Base-by-base conservation (phyloP, 768 basidiomycete species). In the Phlegmacium glaucopus region DNA sequence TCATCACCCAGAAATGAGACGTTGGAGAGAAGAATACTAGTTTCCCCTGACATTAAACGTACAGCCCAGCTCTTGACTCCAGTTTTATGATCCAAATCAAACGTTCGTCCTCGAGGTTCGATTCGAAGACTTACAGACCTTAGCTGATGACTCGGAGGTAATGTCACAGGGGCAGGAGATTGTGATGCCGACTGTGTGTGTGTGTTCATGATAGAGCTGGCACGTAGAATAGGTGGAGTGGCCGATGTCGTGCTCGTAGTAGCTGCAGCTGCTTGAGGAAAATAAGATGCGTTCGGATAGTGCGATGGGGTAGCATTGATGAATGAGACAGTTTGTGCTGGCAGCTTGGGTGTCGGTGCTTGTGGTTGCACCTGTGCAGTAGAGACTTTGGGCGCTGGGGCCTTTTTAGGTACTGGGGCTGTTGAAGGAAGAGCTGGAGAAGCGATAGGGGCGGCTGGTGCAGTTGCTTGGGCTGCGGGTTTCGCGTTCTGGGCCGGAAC, bases 21-120 rank as follows among this genome's bases (percentile, higher is more conserved):
- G 45, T 79, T 74, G 37, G 68, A 69, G 30, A 91, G 60, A 47
- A 74, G 62, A 13, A 91, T 44, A 3, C 71, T 73, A 3, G 74
- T 74, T 58, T 91, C 90, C 8, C 72, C 75, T 1, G 70, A 68
- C 9, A 71, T 69, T 28, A 90, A 71, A 39, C 82, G 74, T 62
- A 89, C 68, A 4, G 80, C 78, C 90, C 90, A 91, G 29, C 67
- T 78, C 58, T 76, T 80, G 40, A 91, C 90, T 4, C 88, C 86
- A 44, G 89, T 85, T 36, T 72, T 72, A 46, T 80, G 67, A 56
- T 88, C 82, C 26, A 92, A 68, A 26, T 67, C 68, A 32, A 91
- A 63, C 15, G 68, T 68, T 34, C 90, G 72, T 26, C 78, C 82
- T 9, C 65, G 67, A 9, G 88, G 88, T 40, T 81, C 70, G n/a